These are phyloP conservation scores for Sporisorium reilianum DNA, from an alignment of 1,284 basidiomycete species.

Conservation along the genomic window DNA sequence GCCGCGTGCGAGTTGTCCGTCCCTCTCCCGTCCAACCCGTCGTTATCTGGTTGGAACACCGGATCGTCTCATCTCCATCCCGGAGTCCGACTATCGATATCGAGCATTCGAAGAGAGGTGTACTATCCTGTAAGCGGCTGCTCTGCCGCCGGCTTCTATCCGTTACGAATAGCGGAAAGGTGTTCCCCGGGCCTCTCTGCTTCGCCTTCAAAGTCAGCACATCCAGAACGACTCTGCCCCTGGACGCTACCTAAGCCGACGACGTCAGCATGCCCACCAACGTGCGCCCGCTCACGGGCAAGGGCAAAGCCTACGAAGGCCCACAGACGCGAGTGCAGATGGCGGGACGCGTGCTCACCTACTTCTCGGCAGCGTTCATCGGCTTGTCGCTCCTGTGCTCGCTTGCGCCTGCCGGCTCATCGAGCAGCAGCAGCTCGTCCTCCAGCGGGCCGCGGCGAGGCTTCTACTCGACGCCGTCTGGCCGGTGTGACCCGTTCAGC, in stretches of 20 bases:
- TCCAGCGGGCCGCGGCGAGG: constrained; percentile 17
- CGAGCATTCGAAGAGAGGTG: too few relatives aligned
- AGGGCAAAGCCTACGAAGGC: constrained; percentile 8
- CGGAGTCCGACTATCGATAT: not conserved
- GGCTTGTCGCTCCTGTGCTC: constrained; percentile 38
- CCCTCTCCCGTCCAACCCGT: not conserved
- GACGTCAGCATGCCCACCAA: constrained; percentile 45
- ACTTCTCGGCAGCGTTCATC: constrained; percentile 39
- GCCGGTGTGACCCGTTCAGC: constrained; percentile 51
- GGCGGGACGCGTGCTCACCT: constrained; percentile 26
- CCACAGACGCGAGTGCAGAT: constrained; percentile 22
- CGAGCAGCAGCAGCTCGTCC: not conserved
- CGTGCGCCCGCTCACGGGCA: constrained; percentile 48
- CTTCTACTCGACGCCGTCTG: constrained; percentile 16
- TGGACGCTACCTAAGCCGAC: not conserved
- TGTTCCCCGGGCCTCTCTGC: too few relatives aligned
- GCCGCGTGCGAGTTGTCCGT: constrained; percentile 6
- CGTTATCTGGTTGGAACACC: not conserved
- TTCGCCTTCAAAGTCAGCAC: not conserved
- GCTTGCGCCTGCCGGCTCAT: constrained; percentile 13
- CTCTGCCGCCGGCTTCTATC: too few relatives aligned
- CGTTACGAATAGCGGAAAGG: too few relatives aligned
- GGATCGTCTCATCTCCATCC: not conserved
- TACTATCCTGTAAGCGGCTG: too few relatives aligned
- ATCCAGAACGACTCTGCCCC: not conserved